Conservation (phyloP, 2,329 filamentous ascomycete genomes). For the Diaporthe batatas region DNA sequence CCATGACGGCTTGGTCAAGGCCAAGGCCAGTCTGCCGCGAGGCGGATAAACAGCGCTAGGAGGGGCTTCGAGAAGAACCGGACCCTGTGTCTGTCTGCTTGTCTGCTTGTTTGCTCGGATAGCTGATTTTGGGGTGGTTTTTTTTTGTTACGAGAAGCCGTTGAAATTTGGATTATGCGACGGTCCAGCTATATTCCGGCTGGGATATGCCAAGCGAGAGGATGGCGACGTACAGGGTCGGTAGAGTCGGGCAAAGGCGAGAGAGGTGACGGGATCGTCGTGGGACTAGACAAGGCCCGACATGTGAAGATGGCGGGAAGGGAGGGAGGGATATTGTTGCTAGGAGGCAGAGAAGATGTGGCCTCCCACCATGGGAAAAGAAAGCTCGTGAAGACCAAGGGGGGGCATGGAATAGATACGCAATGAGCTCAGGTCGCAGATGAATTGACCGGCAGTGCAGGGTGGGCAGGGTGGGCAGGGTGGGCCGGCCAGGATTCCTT, state of each 20-base stretch:
- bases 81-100: background rate
- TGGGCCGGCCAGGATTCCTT: constrained; percentile 33
- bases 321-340: background rate
- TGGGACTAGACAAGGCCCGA: constrained; percentile 10
- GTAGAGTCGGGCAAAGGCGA: background rate
- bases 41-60: background rate
- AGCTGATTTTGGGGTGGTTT: no score
- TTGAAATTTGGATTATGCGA: background rate
- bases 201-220: background rate
- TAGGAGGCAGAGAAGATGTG: constrained; percentile 14
- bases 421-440: constrained; percentile 19
- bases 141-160: background rate
- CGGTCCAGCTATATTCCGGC: background rate
- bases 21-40: constrained; percentile 17
- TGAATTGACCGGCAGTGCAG: constrained; percentile 27
- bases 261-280: constrained; percentile 5
- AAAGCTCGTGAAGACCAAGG: constrained; percentile 22
- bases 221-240: constrained; percentile 1
- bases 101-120: background rate
- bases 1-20: constrained; percentile 56
- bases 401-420: constrained; percentile 23
- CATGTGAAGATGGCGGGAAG: constrained; percentile 3
- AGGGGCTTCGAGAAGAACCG: background rate
- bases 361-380: constrained; percentile 16
- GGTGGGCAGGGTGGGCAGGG: constrained; percentile 23